Base-by-base conservation (phyloP, 768 basidiomycete genomes). In the Trametes cubensis region DNA sequence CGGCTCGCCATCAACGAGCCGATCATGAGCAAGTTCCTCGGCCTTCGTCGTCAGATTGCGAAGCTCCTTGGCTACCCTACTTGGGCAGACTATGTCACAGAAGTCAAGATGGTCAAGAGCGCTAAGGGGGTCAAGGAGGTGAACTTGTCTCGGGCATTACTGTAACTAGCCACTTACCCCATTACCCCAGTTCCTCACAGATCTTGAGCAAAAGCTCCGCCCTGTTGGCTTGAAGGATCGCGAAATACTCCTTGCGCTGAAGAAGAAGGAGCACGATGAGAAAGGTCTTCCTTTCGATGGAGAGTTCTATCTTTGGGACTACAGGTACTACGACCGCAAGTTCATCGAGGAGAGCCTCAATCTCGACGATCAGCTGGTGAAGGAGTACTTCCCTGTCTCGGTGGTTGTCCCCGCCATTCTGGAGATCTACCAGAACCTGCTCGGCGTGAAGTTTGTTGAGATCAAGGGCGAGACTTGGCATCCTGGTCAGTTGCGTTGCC, bases 321-420 rank as follows among this genome's bases (percentile, higher is more conserved):
- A 92, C 72, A 81, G 89, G 67, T 88, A 86, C 72, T 89, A 85
- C 62, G 85, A 87, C 70, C 80, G 84, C 64, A 83, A 79, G 70
- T 90, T 78, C 69, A 77, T 88, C 55, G 89, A 94, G 73, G 78
- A 82, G 67, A 80, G 81, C 21, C 78, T 94, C 26, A 78, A 81
- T 39, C 80, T 93, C 38, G 91, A 94, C 63, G 90, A 94, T 66
- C 82, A 83, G 64, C 77, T 87, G 14, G 85, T 95, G 65, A 94
- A 94, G 74, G 89, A 94, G 72, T 92, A 94, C 73, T 94, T 95
- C 82, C 92, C 92, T 0, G 94, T 94, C 3, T 79, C 85, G 2
- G 83, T 87, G 18, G 91, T 95, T 45, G 89, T 95, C 13, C 89
- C 91, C 6, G 80, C 88, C 4, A 92, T 95, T 67, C 79, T 95